phyloP scores from a whole-genome alignment of 257 asterid species.

The Handroanthus guayacan region DNA sequence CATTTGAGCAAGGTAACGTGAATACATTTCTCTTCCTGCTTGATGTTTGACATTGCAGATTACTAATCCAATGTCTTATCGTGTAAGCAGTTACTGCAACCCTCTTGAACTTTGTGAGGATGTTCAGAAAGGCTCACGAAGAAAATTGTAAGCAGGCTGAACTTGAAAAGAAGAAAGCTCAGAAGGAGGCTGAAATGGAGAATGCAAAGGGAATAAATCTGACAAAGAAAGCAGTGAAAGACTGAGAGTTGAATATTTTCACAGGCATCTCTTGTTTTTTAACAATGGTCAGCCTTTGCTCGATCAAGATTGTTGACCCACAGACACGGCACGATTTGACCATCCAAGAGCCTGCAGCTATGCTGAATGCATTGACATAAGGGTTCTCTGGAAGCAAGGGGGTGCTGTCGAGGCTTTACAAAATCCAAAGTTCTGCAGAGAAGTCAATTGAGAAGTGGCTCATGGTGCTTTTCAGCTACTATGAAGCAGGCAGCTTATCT shows the following conservation, averaged over 20 bases:
- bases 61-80: slow-evolving; percentile 38
- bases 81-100: slow-evolving; percentile 79
- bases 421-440: slow-evolving; percentile 40
- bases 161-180: slow-evolving; percentile 95
- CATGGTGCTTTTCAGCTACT: slow-evolving; percentile 31
- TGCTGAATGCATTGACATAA: slow-evolving; percentile 38
- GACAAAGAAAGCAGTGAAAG: slow-evolving; percentile 61
- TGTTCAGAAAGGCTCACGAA: slow-evolving; percentile 92
- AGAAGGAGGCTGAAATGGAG: slow-evolving; percentile 86
- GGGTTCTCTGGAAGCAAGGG: slow-evolving; percentile 38
- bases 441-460: slow-evolving; percentile 39
- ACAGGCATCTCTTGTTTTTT: slow-evolving; percentile 24
- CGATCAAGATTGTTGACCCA: slow-evolving; percentile 23
- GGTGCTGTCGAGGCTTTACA: slow-evolving; percentile 49
- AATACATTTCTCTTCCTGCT: slow-evolving; percentile 2
- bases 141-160: slow-evolving; percentile 96
- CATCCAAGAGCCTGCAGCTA: slow-evolving; percentile 40
- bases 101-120: slow-evolving; percentile 88
- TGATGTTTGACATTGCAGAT: slow-evolving; percentile 16
- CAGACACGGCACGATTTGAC: slow-evolving; percentile 30
- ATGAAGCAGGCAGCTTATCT: slow-evolving; percentile 30
- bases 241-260: slow-evolving; percentile 44
- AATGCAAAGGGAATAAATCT: slow-evolving; percentile 63
- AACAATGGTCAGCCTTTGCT: slow-evolving; percentile 23
- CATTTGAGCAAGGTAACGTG: slow-evolving; percentile 92